Evolutionary conservation across 441 rosid species (phyloP), one percentile per base, ranked within the genome.

Genomic region (Metrosideros polymorpha): DNA sequence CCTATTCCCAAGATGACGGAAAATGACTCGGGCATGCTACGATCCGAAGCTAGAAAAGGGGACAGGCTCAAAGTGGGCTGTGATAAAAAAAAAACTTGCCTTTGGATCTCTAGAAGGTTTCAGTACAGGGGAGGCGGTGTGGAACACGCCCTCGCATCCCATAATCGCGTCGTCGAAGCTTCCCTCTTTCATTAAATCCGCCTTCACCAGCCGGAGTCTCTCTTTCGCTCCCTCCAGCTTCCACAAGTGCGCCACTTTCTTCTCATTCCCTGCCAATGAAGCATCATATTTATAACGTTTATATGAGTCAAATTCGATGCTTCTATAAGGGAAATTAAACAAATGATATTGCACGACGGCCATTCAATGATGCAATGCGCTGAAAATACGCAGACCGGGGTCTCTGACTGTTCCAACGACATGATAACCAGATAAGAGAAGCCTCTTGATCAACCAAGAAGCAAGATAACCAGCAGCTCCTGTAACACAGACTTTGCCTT

Each of bases 401-500:
- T 95, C 98, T 90, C 97, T 91, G 82, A 97, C 97, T 5, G 98
- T 97, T 86, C 98, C 99, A 25, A 89, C 87, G 52, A 96, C 97
- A 82, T 93, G 94, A 89, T 97, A 97, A 10, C 97, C 98, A 2
- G 92, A 91, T 29, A 88, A 89, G 82, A 96, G 97, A 75, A 97
- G 96, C 47, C 96, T 91, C 93, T 95, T 97, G 47, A 94, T 91
- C 49, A 97, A 94, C 98, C 98, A 97, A 75, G 98, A 94, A 57
- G 98, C 98, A 42, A 97, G 90, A 89, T 89, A 97, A 32, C 98
- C 98, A 82, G 98, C 90, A 86, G 96, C 97, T 6, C 97, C 99
- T 0, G 98, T 96, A 27, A 94, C 97, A 86, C 98, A 96, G 12
- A 95, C 96, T 90, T 90, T 92, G 61, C 92, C 94, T 85, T 92